Base-by-base conservation (phyloP, 2,329 filamentous ascomycete genomes). In the Cytospora paraplurivora region DNA sequence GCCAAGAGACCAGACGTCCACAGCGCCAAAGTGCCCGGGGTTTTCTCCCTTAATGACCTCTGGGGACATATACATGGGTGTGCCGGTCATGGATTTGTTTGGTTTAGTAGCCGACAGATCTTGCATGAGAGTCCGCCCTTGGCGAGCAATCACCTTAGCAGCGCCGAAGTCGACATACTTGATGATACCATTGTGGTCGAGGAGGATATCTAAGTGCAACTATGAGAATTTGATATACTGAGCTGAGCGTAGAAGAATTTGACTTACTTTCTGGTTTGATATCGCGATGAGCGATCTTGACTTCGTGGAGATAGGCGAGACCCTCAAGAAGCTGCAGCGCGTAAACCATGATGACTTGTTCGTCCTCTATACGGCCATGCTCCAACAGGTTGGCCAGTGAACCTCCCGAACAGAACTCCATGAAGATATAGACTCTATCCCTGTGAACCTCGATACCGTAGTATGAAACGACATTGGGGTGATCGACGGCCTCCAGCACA, bases 21-120 rank as follows among this genome's bases (percentile, higher is more conserved):
- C 92, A 3, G 93, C 89, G 47, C 93, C 94, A 64, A 93, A 89
- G 68, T 91, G 89, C 61, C 91, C 90, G 13, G 88, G 81, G 73
- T 88, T 88, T 68, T 93, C 89, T 62, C 95, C 95, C 72, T 93
- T 96, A 80, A 99, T 98, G 49, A 97, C 92, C 80, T 99, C 95
- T 6, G 95, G 95, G 7, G 95, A 98, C 95, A 99, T 99, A 82
- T 99, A 99, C 95, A 99, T 99, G 3, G 95, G 95, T 12, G 95
- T 99, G 69, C 95, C 95, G 21, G 93, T 97, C 88, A 98, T 97
- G 41, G 91, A 95, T 73, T 93, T 90, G 76, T 96, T 93, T 56
- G 89, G 85, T 71, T 85, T 82, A 34, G 83, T 79, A 44, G 85
- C 82, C 32, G 82, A 81, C 59, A 88, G 76, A 70, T 88, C 84